These are phyloP conservation scores for Aureobasidium leucospermi DNA, from an alignment of 2,329 filamentous ascomycete genomes.

Conservation along the genomic window DNA sequence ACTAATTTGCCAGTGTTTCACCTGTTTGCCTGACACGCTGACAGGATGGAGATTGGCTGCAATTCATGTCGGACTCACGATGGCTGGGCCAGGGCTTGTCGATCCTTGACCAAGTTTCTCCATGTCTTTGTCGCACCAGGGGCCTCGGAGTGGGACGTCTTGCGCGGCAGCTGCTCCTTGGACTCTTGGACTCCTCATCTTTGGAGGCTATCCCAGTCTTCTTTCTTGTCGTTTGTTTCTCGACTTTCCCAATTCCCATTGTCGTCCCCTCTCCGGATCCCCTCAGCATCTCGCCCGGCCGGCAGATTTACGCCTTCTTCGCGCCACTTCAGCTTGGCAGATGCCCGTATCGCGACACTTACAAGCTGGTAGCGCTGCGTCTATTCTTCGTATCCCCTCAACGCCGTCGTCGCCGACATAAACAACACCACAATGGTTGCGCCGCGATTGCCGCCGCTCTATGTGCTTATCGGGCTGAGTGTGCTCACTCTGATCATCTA, in stretches of 20 bases:
- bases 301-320: background rate
- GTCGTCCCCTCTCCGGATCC: background rate
- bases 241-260: background rate
- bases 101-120: background rate
- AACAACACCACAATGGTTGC: background rate
- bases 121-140: slow-evolving; percentile 2
- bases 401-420: background rate
- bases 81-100: background rate
- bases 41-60: background rate
- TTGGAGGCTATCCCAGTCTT: background rate
- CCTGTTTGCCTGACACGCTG: background rate
- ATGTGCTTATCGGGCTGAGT: slow-evolving; percentile 6
- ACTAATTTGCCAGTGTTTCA: background rate
- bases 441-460: slow-evolving; percentile 12
- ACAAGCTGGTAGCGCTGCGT: slow-evolving; percentile 4
- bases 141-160: background rate
- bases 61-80: background rate
- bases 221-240: background rate
- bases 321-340: background rate
- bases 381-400: slow-evolving; percentile 8
- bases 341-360: background rate
- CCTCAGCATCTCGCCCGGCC: background rate
- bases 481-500: slow-evolving; percentile 7
- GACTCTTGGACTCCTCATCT: background rate
- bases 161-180: background rate